Evolutionary conservation across 129 eudicot species (phyloP).

Genomic region (Chrysanthemum seticuspe): DNA sequence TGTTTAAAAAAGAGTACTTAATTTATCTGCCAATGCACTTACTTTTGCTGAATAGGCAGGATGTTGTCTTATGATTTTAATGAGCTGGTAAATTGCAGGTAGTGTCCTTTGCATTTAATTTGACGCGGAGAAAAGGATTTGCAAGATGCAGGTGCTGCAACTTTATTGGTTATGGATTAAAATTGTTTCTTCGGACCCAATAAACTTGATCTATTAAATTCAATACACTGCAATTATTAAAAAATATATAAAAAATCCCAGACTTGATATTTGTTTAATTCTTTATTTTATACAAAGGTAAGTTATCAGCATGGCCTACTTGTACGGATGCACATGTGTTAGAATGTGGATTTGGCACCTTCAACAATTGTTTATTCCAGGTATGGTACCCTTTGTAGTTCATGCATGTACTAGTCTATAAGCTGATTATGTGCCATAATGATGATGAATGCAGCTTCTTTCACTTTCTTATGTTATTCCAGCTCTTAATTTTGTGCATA

Average conservation of each 20-base stretch:
- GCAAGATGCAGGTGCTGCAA: not conserved
- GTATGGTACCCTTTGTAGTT: not conserved
- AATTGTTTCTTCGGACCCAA: no score
- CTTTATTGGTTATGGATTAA: not conserved
- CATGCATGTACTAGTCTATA: not conserved
- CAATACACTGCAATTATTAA: not conserved
- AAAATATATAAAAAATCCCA: not conserved
- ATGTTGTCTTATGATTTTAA: not conserved
- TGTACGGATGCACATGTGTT: constrained; percentile 9
- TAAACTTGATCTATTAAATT: not conserved
- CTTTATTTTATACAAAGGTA: no score
- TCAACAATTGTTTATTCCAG: not conserved
- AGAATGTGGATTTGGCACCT: not conserved
- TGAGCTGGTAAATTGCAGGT: not conserved
- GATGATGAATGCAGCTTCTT: no score
- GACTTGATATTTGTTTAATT: not conserved
- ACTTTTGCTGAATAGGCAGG: not conserved
- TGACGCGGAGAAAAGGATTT: constrained; percentile 13
- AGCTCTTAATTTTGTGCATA: no score
- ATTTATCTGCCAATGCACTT: not conserved
- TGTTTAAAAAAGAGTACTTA: no score
- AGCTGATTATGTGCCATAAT: not conserved
- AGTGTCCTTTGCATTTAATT: not conserved
- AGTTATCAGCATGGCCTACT: not conserved
- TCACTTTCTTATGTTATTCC: no score